phyloP scores from a whole-genome alignment of 345 rosid species.

The Litchi chinensis region DNA sequence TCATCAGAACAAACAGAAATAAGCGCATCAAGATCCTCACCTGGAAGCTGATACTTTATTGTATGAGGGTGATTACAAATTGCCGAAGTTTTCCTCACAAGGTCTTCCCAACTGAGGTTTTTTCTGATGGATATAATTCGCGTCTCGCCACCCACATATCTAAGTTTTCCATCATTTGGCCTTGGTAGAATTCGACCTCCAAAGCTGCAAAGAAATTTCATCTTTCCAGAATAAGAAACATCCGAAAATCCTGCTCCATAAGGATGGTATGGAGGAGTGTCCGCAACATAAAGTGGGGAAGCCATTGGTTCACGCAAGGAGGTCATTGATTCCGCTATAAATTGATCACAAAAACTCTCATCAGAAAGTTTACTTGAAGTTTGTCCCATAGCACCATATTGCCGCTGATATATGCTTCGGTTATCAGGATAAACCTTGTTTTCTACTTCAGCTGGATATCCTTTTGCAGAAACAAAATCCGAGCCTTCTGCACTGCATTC shows the following conservation, averaged over 20 bases:
- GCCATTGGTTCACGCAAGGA: conserved; percentile 12
- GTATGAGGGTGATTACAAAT: conserved; percentile 71
- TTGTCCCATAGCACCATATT: conserved; percentile 28
- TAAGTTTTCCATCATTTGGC: conserved; percentile 80
- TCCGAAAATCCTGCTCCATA: conserved; percentile 32
- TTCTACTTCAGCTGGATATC: conserved; percentile 32
- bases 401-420: conserved; percentile 31
- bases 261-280: conserved; percentile 46
- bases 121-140: conserved; percentile 70
- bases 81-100: conserved; percentile 63
- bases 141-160: conserved; percentile 92
- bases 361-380: conserved; percentile 23
- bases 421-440: conserved; percentile 27
- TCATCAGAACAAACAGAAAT: conserved; percentile 82
- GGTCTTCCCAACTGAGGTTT: conserved; percentile 54
- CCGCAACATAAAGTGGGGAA: conserved; percentile 22
- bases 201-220: conserved; percentile 87
- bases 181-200: conserved; percentile 83
- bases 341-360: conserved; percentile 24
- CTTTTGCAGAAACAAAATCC: conserved; percentile 36
- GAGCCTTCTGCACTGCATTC: conserved; percentile 32
- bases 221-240: conserved; percentile 35
- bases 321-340: conserved; percentile 13
- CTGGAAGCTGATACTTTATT: conserved; percentile 91
- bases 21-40: conserved; percentile 90